phyloP scores from a whole-genome alignment of 129 eudicot genomes.

The sunflower (Helianthus annuus) region HanXRQr2.0-SUNRISE NC_035435.2:88419208-88419707 shows the following conservation, averaged over 20 bases:
- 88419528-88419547: constrained; percentile 21
- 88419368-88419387: constrained; percentile 17
- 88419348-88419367: constrained; percentile 11
- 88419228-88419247: too few species aligned
- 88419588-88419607: neutral
- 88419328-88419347: constrained; percentile 25
- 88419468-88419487: constrained; percentile 39
- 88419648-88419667: constrained; percentile 71
- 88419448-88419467: constrained; percentile 14
- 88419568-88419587: constrained; percentile 24
- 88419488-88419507: neutral
- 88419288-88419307: constrained; percentile 14
- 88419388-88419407: constrained; percentile 19
- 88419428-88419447: constrained; percentile 32
- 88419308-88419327: constrained; percentile 32
- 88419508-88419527: constrained; percentile 1
- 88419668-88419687: constrained; percentile 42
- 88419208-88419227: too few species aligned
- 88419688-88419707: constrained; percentile 62
- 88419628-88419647: constrained; percentile 46
- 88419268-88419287: too few species aligned
- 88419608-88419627: neutral
- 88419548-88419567: constrained; percentile 21
- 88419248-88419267: too few species aligned
- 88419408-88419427: constrained; percentile 19